Conservation (phyloP, 2,329 filamentous ascomycete genomes). For the Pseudopyrenochaeta lycopersici region DNA sequence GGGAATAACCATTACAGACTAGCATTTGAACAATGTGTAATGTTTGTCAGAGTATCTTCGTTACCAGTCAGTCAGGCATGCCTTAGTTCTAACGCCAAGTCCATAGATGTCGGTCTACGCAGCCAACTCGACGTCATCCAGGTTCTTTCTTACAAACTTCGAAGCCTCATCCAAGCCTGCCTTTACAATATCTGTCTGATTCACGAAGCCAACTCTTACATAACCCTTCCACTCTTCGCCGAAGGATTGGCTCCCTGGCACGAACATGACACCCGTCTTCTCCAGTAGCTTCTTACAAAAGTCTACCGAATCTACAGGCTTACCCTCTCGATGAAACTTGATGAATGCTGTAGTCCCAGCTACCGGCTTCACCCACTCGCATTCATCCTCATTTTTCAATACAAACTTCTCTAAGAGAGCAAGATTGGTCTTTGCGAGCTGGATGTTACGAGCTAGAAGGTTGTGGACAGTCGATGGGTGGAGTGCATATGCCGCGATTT, state of each 20-base stretch:
- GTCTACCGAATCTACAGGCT: conserved; percentile 73
- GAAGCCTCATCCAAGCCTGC: conserved; percentile 68
- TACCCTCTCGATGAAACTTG: conserved; percentile 69
- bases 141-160: conserved; percentile 65
- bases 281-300: conserved; percentile 75
- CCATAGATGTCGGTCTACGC: conserved; percentile 20
- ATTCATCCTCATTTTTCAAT: conserved; percentile 68
- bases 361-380: conserved; percentile 76
- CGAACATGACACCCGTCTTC: conserved; percentile 75
- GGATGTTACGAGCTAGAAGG: conserved; percentile 70
- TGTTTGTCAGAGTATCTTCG: too few species aligned
- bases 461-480: conserved; percentile 69
- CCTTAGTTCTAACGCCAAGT: too few species aligned
- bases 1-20: too few species aligned
- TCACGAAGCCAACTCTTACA: conserved; percentile 80
- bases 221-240: conserved; percentile 76
- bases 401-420: conserved; percentile 73
- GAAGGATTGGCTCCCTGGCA: conserved; percentile 79
- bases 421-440: conserved; percentile 73
- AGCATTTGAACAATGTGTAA: too few species aligned
- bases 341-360: conserved; percentile 85
- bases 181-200: conserved; percentile 73
- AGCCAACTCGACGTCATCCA: conserved; percentile 59
- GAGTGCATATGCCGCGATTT: conserved; percentile 78
- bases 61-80: too few species aligned